Percentiles rank a stretch among this genome's conserved stretches.
phyloP scores from a whole-genome alignment of 2,329 filamentous ascomycete species.

The Colletotrichum eleusines region DNA sequence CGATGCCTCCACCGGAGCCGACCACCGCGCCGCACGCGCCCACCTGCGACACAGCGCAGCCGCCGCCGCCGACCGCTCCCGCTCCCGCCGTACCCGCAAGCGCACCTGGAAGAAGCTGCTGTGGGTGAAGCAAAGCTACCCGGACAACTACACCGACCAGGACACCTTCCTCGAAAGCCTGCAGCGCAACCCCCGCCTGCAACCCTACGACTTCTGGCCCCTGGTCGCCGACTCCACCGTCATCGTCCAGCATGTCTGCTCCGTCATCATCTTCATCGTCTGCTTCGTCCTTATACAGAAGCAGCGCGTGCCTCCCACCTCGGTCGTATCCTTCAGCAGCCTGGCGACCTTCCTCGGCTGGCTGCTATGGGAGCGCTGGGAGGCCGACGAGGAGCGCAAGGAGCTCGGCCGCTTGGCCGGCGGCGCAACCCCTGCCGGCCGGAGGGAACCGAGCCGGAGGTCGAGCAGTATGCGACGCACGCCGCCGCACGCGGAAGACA shows the following conservation, averaged over 20 bases:
- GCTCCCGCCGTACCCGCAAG: constrained; percentile 75
- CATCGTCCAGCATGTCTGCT: constrained; percentile 96
- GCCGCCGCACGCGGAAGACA: constrained; percentile 26
- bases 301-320: constrained; percentile 88
- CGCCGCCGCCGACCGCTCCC: constrained; percentile 68
- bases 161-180: constrained; percentile 96
- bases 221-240: constrained; percentile 95
- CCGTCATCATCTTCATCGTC: constrained; percentile 92
- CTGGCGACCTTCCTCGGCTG: constrained; percentile 87
- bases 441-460: constrained; percentile 51
- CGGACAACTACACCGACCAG: constrained; percentile 99
- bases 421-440: constrained; percentile 52
- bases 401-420: constrained; percentile 27
- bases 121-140: constrained; percentile 97
- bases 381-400: constrained; percentile 68
- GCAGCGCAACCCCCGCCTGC: constrained; percentile 91
- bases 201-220: constrained; percentile 98
- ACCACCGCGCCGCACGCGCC: constrained; percentile 41
- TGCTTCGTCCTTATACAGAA: constrained; percentile 93
- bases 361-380: constrained; percentile 93
- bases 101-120: constrained; percentile 93
- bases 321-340: constrained; percentile 87
- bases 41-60: constrained; percentile 48
- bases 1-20: constrained; percentile 40
- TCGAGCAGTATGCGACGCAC: constrained; percentile 55